Percentiles rank a stretch among this genome's conserved stretches.
Conservation (phyloP, 108 stramenopile genomes). For the Skeletonema tropicum region DNA sequence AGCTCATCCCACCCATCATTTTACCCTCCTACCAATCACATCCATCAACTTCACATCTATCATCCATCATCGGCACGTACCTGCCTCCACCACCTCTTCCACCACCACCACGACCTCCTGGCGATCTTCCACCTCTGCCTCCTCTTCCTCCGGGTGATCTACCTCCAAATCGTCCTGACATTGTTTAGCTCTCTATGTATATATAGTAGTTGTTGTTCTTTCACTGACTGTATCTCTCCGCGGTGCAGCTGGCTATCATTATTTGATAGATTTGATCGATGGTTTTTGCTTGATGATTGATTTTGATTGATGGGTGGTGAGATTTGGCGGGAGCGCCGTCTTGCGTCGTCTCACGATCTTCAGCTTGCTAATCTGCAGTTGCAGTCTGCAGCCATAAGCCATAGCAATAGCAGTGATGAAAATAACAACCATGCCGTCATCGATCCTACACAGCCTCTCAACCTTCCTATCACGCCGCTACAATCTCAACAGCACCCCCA, state of each 20-base stretch:
- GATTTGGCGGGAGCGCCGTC: not conserved
- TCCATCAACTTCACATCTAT: no score
- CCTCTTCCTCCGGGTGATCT: constrained; percentile 61
- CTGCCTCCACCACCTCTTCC: no score
- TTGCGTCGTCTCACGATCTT: not conserved
- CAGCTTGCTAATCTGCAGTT: no score
- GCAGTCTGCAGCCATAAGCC: no score
- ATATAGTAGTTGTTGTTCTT: not conserved
- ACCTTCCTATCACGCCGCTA: constrained; percentile 1
- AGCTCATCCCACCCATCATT: no score
- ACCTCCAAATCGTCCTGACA: constrained; percentile 41
- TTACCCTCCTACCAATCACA: not conserved
- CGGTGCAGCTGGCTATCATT: no score
- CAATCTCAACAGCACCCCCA: not conserved
- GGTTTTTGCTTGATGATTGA: not conserved
- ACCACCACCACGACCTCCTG: constrained; percentile 28
- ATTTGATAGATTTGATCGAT: not conserved
- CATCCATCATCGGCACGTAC: no score
- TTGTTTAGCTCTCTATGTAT: not conserved
- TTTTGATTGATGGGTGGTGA: constrained; percentile 1
- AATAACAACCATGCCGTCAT: not conserved
- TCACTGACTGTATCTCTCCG: no score
- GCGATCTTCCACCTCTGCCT: constrained; percentile 46
- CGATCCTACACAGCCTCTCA: not conserved
- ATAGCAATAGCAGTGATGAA: no score